These are phyloP conservation scores for Microcyclospora tardicrescens DNA, from an alignment of 2,329 filamentous ascomycete genomes.

Conservation along the genomic window DNA sequence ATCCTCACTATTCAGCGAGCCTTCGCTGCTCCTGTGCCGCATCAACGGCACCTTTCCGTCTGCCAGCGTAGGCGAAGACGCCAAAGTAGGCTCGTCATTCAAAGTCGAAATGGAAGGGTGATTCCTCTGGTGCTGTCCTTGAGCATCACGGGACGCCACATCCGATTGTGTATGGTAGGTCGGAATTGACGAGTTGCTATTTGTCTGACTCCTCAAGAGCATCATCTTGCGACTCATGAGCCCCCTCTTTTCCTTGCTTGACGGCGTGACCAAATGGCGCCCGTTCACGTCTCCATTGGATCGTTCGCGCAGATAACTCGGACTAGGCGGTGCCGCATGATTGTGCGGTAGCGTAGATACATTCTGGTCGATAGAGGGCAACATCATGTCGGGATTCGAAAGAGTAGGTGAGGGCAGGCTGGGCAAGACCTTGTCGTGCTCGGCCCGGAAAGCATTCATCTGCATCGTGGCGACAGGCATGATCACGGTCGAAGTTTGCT, in stretches of 20 bases:
- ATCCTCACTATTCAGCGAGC: constrained; percentile 33
- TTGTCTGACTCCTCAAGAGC: constrained; percentile 15
- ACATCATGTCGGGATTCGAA: constrained; percentile 87
- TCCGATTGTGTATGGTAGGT: constrained; percentile 2
- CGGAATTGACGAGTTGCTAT: constrained; percentile 4
- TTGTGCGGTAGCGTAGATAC: constrained; percentile 6
- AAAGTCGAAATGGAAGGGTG: background rate
- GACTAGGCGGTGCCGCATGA: constrained; percentile 13
- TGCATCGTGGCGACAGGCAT: too few relatives aligned
- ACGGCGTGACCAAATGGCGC: constrained; percentile 1
- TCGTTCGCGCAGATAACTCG: constrained; percentile 15
- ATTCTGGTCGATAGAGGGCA: constrained; percentile 26
- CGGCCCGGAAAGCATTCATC: too few relatives aligned
- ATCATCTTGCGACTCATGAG: constrained; percentile 22
- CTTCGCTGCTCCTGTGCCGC: constrained; percentile 17
- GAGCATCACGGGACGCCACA: constrained; percentile 1
- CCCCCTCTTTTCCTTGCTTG: constrained; percentile 17
- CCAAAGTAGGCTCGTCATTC: background rate
- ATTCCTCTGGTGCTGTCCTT: too few relatives aligned
- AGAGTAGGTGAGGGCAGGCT: constrained; percentile 66
- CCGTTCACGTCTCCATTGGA: constrained; percentile 3
- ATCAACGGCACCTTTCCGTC: too few relatives aligned
- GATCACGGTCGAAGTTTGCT: too few relatives aligned
- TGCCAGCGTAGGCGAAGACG: constrained; percentile 16
- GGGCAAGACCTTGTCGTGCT: constrained; percentile 16